A percentile compares a stretch with the other conserved stretches of the same genome.
These are phyloP conservation scores for Chlorella sorokiniana DNA, from an alignment of 139 green algal species.

Conservation along the genomic window DNA sequence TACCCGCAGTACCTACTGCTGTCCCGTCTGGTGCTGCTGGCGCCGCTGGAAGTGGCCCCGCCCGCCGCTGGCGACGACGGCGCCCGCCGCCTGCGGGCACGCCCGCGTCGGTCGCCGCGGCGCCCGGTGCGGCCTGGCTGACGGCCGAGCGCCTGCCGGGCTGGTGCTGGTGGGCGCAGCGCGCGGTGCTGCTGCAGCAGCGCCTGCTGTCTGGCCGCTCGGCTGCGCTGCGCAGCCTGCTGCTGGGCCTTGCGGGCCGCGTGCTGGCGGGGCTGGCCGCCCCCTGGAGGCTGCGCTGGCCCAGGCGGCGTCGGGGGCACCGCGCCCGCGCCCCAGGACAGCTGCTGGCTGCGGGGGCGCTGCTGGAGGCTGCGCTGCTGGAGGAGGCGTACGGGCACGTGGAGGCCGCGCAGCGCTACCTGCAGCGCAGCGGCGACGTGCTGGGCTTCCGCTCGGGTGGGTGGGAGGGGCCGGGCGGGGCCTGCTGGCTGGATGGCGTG, in stretches of 20 bases:
- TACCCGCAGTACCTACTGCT: conserved; percentile 82
- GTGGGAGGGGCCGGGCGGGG: not conserved
- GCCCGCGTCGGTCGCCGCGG: not conserved
- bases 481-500: not conserved
- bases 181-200: conserved; percentile 61
- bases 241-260: conserved; percentile 31
- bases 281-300: not conserved
- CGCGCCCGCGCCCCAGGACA: not conserved
- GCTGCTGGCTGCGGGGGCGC: conserved; percentile 34
- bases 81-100: not conserved
- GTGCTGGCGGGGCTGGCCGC: not conserved
- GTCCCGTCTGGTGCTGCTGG: conserved; percentile 53
- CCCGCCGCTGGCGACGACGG: not conserved
- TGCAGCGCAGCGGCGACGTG: conserved; percentile 47
- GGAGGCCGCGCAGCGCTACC: conserved; percentile 45
- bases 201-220: conserved; percentile 58
- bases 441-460: conserved; percentile 56
- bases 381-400: conserved; percentile 66
- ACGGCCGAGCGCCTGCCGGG: conserved; percentile 2
- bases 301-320: not conserved
- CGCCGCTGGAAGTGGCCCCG: conserved; percentile 32
- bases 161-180: conserved; percentile 74
- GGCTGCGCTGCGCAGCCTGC: conserved; percentile 50
- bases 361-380: conserved; percentile 61
- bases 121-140: conserved; percentile 5